Conservation (phyloP, 257 asterid genomes). For the Solanum rostratum region DNA sequence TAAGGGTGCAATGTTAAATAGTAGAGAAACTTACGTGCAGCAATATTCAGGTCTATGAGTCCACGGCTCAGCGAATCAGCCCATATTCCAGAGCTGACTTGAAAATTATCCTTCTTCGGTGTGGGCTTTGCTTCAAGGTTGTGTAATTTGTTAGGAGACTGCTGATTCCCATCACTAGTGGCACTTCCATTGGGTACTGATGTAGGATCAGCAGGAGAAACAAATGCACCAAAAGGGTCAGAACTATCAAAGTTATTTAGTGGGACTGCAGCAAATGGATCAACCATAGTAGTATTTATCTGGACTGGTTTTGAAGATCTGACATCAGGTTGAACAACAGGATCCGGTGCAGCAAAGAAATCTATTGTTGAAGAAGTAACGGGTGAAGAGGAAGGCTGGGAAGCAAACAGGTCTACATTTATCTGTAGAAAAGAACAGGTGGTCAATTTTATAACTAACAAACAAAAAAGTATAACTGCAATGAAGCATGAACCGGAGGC, state of each 20-base stretch:
- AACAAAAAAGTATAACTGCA: background rate
- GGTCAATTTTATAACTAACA: background rate
- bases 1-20: background rate
- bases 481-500: slow-evolving; percentile 29
- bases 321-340: slow-evolving; percentile 25
- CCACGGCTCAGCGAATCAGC: slow-evolving; percentile 98
- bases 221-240: slow-evolving; percentile 58
- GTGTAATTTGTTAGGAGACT: slow-evolving; percentile 8
- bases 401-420: slow-evolving; percentile 45
- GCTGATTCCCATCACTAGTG: slow-evolving; percentile 19
- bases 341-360: slow-evolving; percentile 56
- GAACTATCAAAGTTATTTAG: slow-evolving; percentile 56
- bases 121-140: slow-evolving; percentile 8
- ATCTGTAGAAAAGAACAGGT: slow-evolving; percentile 25
- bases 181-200: slow-evolving; percentile 22
- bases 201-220: slow-evolving; percentile 28
- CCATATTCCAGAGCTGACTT: slow-evolving; percentile 92
- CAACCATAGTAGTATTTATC: slow-evolving; percentile 22
- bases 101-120: slow-evolving; percentile 51
- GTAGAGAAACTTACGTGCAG: slow-evolving; percentile 65
- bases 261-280: slow-evolving; percentile 81
- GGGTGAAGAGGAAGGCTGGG: slow-evolving; percentile 43
- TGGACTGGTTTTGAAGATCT: slow-evolving; percentile 25
- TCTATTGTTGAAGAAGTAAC: slow-evolving; percentile 27
- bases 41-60: slow-evolving; percentile 67